These are phyloP conservation scores for Excoecaria cochinchinensis DNA, from an alignment of 345 rosid genomes.

Conservation along the genomic window DNA sequence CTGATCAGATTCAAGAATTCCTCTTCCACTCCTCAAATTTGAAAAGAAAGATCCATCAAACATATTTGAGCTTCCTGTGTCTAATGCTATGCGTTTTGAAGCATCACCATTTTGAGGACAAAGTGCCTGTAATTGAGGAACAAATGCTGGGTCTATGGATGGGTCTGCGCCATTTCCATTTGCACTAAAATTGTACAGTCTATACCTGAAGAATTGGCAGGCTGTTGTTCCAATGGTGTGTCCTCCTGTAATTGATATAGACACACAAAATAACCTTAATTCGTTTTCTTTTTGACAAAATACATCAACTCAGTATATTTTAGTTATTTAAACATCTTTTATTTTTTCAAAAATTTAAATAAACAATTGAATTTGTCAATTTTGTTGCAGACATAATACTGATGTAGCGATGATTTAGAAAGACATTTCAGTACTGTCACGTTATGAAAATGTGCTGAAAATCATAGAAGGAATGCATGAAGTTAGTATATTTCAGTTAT, in stretches of 20 bases:
- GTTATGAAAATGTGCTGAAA: no score
- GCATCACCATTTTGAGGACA: slow-evolving; percentile 51
- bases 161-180: slow-evolving; percentile 39
- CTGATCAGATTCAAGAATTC: slow-evolving; percentile 57
- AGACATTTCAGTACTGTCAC: no score
- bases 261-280: no score
- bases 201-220: slow-evolving; percentile 44
- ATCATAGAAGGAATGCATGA: no score
- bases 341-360: no score
- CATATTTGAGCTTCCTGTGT: slow-evolving; percentile 40
- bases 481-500: no score
- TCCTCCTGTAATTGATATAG: slow-evolving; percentile 31
- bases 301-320: no score
- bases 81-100: slow-evolving; percentile 38
- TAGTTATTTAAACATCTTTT: no score
- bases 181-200: slow-evolving; percentile 46
- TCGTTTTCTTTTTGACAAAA: no score
- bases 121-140: slow-evolving; percentile 39
- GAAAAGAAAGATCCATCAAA: slow-evolving; percentile 51
- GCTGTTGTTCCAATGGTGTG: slow-evolving; percentile 67
- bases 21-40: slow-evolving; percentile 46
- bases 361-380: no score
- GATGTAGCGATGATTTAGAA: no score
- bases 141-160: slow-evolving; percentile 37
- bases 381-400: no score